These are phyloP conservation scores for Brassica balearica DNA, from an alignment of 441 rosid genomes.

Conservation along the genomic window DNA sequence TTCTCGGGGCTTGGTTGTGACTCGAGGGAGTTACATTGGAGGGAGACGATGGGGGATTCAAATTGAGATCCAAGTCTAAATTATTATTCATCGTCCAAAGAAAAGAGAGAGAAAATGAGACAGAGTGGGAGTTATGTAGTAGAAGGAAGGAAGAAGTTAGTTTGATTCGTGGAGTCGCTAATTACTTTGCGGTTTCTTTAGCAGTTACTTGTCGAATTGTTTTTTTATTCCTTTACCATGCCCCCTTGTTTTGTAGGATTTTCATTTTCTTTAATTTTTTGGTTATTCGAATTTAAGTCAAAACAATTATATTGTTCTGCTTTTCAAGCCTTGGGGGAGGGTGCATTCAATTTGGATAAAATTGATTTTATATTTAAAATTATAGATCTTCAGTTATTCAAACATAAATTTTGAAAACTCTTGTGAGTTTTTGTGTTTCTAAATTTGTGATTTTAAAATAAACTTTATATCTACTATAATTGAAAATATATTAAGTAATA, in stretches of 20 bases:
- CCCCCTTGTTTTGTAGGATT: conserved; percentile 16
- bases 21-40: conserved; percentile 20
- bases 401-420: background rate
- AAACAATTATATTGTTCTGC: background rate
- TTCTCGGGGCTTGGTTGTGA: conserved; percentile 48
- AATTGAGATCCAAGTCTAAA: conserved; percentile 22
- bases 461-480: no score
- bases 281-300: background rate
- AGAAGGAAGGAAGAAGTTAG: conserved; percentile 16
- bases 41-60: conserved; percentile 7
- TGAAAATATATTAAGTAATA: no score
- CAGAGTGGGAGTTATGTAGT: conserved; percentile 20
- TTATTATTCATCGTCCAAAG: conserved; percentile 13
- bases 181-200: conserved; percentile 23
- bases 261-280: background rate
- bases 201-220: conserved; percentile 36
- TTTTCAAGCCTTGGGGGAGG: no score
- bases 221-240: background rate
- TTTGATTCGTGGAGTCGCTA: conserved; percentile 23
- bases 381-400: background rate
- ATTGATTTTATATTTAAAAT: no score
- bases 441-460: no score
- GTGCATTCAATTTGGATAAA: no score
- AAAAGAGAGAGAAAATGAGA: conserved; percentile 5
- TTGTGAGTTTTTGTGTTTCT: no score